Evolutionary conservation across 108 stramenopile genomes (phyloP).

Genomic region (Conticribra guillardii): DNA sequence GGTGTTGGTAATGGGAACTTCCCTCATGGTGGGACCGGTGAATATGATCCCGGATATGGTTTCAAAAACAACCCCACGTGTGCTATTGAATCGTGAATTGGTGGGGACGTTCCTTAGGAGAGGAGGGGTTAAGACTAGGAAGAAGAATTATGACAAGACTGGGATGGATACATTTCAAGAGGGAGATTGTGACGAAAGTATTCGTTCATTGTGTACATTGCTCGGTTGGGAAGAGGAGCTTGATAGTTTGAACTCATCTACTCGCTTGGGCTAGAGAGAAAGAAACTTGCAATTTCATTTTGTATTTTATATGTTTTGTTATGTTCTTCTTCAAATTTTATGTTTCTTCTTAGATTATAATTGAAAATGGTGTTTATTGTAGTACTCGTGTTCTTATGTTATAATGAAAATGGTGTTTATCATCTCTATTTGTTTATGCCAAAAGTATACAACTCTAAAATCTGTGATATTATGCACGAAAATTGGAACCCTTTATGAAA

Average conservation of each 20-base stretch:
- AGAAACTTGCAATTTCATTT: no score
- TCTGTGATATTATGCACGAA: no score
- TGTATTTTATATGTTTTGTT: no score
- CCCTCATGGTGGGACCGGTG: conserved; percentile 61
- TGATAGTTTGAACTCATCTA: conserved; percentile 33
- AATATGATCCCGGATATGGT: conserved; percentile 80
- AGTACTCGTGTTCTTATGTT: no score
- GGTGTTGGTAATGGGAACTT: conserved; percentile 89
- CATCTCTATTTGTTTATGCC: no score
- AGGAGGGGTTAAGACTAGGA: conserved; percentile 39
- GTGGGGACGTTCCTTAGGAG: conserved; percentile 57
- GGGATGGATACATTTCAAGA: conserved; percentile 66
- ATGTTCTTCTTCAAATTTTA: no score
- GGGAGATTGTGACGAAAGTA: conserved; percentile 86
- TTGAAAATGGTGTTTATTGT: no score
- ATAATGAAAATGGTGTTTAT: no score
- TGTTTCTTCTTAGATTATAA: no score
- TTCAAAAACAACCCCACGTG: conserved; percentile 44
- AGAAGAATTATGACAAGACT: conserved; percentile 36
- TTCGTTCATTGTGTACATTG: conserved; percentile 50
- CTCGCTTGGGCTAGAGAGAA: conserved; percentile 19
- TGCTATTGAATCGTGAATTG: conserved; percentile 76
- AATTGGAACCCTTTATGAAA: no score
- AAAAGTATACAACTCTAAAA: no score
- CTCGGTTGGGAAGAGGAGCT: conserved; percentile 84